These are phyloP conservation scores for Cephalotrichum gorgonifer DNA, from an alignment of 2,329 filamentous ascomycete genomes.

Conservation along the genomic window DNA sequence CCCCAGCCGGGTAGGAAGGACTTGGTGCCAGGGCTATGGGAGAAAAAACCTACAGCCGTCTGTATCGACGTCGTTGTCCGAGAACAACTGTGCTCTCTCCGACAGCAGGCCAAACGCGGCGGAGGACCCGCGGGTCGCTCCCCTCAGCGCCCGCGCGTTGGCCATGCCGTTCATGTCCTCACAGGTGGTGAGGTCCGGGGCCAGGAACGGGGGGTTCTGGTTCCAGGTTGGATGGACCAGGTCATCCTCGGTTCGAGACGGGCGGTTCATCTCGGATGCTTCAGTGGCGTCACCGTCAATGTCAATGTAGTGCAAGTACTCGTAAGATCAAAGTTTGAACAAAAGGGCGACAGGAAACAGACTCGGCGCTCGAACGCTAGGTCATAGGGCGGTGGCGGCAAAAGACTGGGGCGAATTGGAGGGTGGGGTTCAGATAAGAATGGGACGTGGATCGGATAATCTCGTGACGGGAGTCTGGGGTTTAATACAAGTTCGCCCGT, in stretches of 20 bases:
- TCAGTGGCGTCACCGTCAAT: too few relatives aligned
- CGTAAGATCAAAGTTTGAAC: background rate
- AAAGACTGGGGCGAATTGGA: too few relatives aligned
- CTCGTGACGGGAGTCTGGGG: too few relatives aligned
- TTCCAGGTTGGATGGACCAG: slow-evolving; percentile 40
- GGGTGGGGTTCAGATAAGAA: too few relatives aligned
- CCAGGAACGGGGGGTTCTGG: slow-evolving; percentile 39
- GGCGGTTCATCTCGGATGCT: slow-evolving; percentile 36
- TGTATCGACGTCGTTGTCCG: background rate
- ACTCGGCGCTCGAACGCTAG: too few relatives aligned
- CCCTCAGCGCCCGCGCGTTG: slow-evolving; percentile 31
- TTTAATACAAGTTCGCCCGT: too few relatives aligned
- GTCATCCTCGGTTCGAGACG: slow-evolving; percentile 42
- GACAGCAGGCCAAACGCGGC: background rate
- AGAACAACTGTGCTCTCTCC: background rate
- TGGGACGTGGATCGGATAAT: too few relatives aligned
- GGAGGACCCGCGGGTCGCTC: background rate
- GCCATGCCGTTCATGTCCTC: slow-evolving; percentile 45
- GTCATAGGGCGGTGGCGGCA: too few relatives aligned
- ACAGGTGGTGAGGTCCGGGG: slow-evolving; percentile 37
- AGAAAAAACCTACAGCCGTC: slow-evolving; percentile 1
- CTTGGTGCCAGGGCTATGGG: background rate
- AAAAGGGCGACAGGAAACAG: too few relatives aligned
- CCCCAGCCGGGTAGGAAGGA: too few relatives aligned
- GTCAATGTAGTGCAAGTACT: background rate